Evolutionary conservation across 768 basidiomycete genomes (phyloP), one percentile per base, ranked within the genome.

Genomic region (Lactifluus subvellereus): DNA sequence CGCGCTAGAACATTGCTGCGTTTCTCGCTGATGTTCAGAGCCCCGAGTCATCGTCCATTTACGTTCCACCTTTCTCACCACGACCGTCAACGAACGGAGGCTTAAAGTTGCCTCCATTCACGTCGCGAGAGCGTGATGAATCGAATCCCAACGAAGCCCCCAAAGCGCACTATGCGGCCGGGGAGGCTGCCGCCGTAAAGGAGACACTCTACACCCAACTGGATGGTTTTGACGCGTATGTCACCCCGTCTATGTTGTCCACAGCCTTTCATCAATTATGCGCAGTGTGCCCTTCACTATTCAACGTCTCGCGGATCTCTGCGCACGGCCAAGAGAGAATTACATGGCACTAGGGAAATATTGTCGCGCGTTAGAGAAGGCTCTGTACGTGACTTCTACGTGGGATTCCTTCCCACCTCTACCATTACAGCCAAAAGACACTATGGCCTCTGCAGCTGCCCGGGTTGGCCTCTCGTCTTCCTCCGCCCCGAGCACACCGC

Each of bases 261-360:
- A 38, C 10, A 54, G 50, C 30, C 13, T 42, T 33, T 54, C 16
- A 59, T 35, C 38, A 3, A 16, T 43, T 13, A 48, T 58, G 77
- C 84, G 20, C 18, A 80, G 80, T 55, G 81, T 89, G 0, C 93
- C 93, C 2, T 96, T 95, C 72, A 94, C 93, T 9, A 88, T 95
- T 59, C 94, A 96, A 74, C 85, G 93, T 49, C 77, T 94, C 13
- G 91, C 89, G 71, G 93, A 95, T 71, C 84, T 96, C 30, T 85
- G 86, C 66, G 67, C 88, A 13, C 74, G 80, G 47, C 91, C 92
- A 5, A 79, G 78, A 66, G 77, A 80, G 51, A 82, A 91, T 67
- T 94, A 95, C 80, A 84, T 78, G 50, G 81, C 83, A 33, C 76
- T 91, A 16, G 90, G 92, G 49, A 96, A 95, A 75, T 95, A 93